Evolutionary conservation across 352 stramenopile genomes (phyloP).

Genomic region (Globisporangium alternatum): DNA sequence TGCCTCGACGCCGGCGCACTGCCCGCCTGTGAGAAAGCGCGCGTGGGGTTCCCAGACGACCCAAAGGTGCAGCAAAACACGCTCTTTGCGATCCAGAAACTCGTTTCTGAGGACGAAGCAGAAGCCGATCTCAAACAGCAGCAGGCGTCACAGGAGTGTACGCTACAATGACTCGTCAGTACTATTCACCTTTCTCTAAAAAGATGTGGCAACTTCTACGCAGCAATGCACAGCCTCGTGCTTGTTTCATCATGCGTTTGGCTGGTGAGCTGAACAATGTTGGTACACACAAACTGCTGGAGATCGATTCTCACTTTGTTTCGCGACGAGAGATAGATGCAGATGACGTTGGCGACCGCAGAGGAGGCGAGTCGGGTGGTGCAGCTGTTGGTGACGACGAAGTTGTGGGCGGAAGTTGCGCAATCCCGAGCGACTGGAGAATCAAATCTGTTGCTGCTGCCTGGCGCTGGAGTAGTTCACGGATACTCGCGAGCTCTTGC

Average conservation of each 20-base stretch:
- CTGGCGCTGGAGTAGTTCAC: conserved; percentile 40
- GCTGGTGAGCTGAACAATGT: too few relatives aligned
- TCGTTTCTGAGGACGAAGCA: conserved; percentile 24
- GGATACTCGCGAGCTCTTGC: conserved; percentile 45
- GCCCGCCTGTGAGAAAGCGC: conserved; percentile 47
- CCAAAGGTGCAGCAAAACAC: conserved; percentile 54
- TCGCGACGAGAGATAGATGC: background rate
- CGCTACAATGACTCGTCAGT: conserved; percentile 8
- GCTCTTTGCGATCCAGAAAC: conserved; percentile 35
- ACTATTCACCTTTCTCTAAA: too few relatives aligned
- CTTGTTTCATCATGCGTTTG: too few relatives aligned
- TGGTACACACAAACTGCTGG: too few relatives aligned
- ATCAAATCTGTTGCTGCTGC: conserved; percentile 46
- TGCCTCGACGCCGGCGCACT: conserved; percentile 52
- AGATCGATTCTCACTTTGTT: background rate
- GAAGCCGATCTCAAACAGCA: conserved; percentile 4
- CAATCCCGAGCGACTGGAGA: conserved; percentile 46
- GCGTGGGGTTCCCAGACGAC: conserved; percentile 41
- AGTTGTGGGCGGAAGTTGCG: conserved; percentile 5
- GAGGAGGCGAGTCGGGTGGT: background rate
- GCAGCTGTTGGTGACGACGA: background rate
- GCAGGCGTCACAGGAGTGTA: conserved; percentile 5
- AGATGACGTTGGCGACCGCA: background rate
- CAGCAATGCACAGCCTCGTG: too few relatives aligned
- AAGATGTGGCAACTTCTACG: too few relatives aligned